Base-by-base conservation (phyloP, 345 rosid genomes). In the Iberis pinnata region DNA sequence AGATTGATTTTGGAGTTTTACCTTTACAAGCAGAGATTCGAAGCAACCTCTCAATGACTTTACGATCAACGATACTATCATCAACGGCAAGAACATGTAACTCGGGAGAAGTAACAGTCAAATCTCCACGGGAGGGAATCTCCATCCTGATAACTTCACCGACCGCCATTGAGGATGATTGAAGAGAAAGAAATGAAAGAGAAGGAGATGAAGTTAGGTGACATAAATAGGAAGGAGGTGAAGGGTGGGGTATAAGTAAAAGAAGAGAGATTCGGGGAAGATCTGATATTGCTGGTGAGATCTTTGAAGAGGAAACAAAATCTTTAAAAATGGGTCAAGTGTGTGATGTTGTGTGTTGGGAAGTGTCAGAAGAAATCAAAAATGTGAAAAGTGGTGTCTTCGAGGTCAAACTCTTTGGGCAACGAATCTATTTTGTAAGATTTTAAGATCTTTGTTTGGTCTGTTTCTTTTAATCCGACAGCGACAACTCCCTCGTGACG, bases 31-130 rank as follows among this genome's bases (percentile, higher is more conserved):
- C 67, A 2, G 88, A 82, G 17, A 73, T 75, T 72, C 73, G 71
- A 4, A 89, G 93, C 89, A 89, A 67, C 22, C 82, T 68, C 58
- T 89, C 95, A 13, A 89, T 83, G 22, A 89, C 81, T 56, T 79
- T 86, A 43, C 93, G 76, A 57, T 89, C 97, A 0, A 86, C 89
- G 5, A 70, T 54, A 37, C 97, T 89, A 61, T 89, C 97, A 38
- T 89, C 97, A 0, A 89, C 97, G 24, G 95, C 97, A 8, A 89
- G 97, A 73, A 89, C 97, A 70, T 89, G 97, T n/a, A 89, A 66
- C 65, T 89, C 88, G 48, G 73, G 77, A 5, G 77, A 55, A 56
- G 57, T 31, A 61, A 55, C 63, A 2, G 62, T 17, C 8, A 66
- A 2, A 2, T 77, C 44, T 18, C 71, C 71, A 22, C 53, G 49